Evolutionary conservation across 2,329 filamentous ascomycete genomes (phyloP), one percentile per base, ranked within the genome.

Genomic region (Decorospora gaudefroyi): DNA sequence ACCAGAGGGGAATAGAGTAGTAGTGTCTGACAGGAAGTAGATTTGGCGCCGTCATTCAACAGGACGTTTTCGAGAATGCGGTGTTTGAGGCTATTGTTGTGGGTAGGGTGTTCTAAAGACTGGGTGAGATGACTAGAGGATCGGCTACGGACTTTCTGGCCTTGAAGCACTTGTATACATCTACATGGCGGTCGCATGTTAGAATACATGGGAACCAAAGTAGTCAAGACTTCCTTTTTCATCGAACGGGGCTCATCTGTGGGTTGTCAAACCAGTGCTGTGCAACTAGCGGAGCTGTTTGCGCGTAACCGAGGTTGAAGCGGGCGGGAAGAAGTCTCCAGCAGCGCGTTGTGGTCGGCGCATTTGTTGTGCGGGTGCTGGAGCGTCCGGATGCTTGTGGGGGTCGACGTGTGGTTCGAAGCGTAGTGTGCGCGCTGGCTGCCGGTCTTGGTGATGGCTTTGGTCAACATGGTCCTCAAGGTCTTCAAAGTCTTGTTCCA

Each of bases 291-390:
- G 57, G 37, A 59, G 47, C 27, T 67, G 62, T 26, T 46, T 46
- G 17, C 37, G 38, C 3, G 35, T 31, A 7, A 46, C 45, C 2
- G 49, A 28, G 17, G 22, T 31, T 6, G 51, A 53, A 28, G 49
- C 45, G 9, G 57, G 56, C 1, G 65, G 64, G 12, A 68, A 69
- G 3, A 54, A 32, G 27, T 67, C 64, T 8, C 65, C 59, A 9
- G 41, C 42, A 2, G 59, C 53, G 11, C 63, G 39, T 23, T 49
- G 52, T 4, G 55, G 56, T 19, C 43, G 55, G 15, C 42, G 51
- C 12, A 57, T 63, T 17, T 57, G 49, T 30, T 33, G 52, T 5
- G 46, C 37, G 7, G 59, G 49, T 21, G 48, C 6, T 2, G 51
- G 21, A 22, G 34, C 27, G 11, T 34, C 32, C 2, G 18, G 38